Percentiles rank a stretch among this genome's conserved stretches.
Conservation (phyloP, 192 early-diverging fungal genomes). For the Coemansia sp. region DNA sequence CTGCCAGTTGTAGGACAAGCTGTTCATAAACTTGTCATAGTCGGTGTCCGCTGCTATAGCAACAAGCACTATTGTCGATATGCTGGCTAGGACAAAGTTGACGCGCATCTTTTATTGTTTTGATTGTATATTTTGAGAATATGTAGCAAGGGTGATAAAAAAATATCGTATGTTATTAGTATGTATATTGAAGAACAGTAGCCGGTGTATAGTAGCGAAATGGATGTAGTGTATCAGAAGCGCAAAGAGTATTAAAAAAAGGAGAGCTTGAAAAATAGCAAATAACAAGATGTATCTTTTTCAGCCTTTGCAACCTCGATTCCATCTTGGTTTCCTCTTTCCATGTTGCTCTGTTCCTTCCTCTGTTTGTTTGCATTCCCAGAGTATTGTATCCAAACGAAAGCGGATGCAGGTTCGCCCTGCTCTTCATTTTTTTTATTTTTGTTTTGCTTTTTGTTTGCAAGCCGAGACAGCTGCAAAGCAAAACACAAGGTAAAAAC, state of each 20-base stretch:
- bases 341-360: background rate
- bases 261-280: background rate
- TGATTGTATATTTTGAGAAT: background rate
- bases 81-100: background rate
- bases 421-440: background rate
- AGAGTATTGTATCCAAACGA: background rate
- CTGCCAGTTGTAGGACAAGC: conserved; percentile 51
- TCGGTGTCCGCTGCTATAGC: conserved; percentile 4
- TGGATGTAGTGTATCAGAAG: no score
- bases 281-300: conserved; percentile 1
- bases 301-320: no score
- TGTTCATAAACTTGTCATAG: conserved; percentile 41
- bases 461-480: background rate
- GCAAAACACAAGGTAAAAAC: no score
- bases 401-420: background rate
- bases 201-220: no score
- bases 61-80: background rate
- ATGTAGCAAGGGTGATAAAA: background rate
- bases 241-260: no score
- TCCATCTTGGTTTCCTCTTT: no score
- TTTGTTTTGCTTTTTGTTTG: no score
- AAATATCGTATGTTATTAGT: no score
- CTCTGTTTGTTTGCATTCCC: background rate
- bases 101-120: conserved; percentile 13
- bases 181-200: no score